A percentile compares a stretch with the other conserved stretches of the same genome.
These are phyloP conservation scores for Pichia exigua DNA, from an alignment of 805 yeast genomes.

Conservation along the genomic window DNA sequence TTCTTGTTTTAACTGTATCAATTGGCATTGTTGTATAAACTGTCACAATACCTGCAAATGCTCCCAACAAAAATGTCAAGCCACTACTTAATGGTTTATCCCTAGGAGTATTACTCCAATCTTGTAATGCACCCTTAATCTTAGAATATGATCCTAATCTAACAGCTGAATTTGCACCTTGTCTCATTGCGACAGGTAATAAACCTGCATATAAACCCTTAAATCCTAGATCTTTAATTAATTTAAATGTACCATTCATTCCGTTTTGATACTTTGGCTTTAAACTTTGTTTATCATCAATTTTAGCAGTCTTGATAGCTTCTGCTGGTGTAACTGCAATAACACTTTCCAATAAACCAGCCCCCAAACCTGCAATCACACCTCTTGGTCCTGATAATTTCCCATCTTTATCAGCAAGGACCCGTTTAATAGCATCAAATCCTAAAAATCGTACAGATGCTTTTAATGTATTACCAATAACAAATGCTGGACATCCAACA, in stretches of 20 bases:
- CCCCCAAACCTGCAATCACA: conserved; percentile 94
- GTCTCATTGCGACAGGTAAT: conserved; percentile 89
- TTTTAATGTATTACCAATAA: conserved; percentile 91
- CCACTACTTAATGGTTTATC: conserved; percentile 67
- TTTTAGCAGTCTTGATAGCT: conserved; percentile 90
- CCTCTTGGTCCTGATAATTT: conserved; percentile 86
- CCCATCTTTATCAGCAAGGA: conserved; percentile 76
- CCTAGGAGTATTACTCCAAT: conserved; percentile 57
- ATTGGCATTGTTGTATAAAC: conserved; percentile 94
- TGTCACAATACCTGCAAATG: conserved; percentile 82
- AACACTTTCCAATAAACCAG: conserved; percentile 86
- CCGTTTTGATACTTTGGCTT: conserved; percentile 73
- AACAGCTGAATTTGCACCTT: conserved; percentile 93
- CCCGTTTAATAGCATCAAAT: conserved; percentile 74
- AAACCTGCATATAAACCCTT: conserved; percentile 83
- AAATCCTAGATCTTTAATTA: conserved; percentile 72
- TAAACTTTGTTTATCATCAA: conserved; percentile 78
- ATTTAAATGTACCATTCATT: conserved; percentile 51
- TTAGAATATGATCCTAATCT: conserved; percentile 89
- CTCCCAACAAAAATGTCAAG: conserved; percentile 82
- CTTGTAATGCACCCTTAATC: conserved; percentile 72
- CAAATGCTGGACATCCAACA: conserved; percentile 95
- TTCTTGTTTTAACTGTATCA: conserved; percentile 92
- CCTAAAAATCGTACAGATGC: conserved; percentile 95
- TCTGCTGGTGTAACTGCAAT: conserved; percentile 96